Evolutionary conservation across 768 basidiomycete genomes (phyloP).

Genomic region (Russula dissimulans): DNA sequence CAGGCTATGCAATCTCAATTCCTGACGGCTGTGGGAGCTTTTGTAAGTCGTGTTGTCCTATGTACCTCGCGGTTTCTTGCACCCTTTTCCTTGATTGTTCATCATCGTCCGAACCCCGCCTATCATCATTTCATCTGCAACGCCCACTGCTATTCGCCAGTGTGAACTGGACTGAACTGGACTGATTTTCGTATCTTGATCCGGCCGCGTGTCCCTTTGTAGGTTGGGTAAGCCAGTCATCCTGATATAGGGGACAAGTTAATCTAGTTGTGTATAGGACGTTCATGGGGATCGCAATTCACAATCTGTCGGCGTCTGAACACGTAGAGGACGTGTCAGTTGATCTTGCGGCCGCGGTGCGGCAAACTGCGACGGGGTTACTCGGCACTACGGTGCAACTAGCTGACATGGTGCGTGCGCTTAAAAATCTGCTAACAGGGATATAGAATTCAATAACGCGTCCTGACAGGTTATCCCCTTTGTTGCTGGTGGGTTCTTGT

Average conservation of each 20-base stretch:
- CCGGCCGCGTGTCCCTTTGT: neutral
- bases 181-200: neutral
- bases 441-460: constrained; percentile 13
- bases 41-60: constrained; percentile 46
- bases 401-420: constrained; percentile 65
- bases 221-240: constrained; percentile 24
- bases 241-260: neutral
- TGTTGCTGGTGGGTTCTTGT: constrained; percentile 86
- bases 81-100: constrained; percentile 20
- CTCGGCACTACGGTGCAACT: constrained; percentile 74
- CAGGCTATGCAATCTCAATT: constrained; percentile 95
- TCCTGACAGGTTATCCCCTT: constrained; percentile 68
- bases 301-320: constrained; percentile 53
- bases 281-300: constrained; percentile 82
- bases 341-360: constrained; percentile 69
- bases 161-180: neutral
- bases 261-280: constrained; percentile 38
- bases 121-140: constrained; percentile 8
- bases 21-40: constrained; percentile 84
- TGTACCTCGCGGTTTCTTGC: constrained; percentile 8
- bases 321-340: constrained; percentile 32
- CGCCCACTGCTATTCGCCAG: neutral
- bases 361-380: constrained; percentile 66
- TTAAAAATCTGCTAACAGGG: constrained; percentile 11
- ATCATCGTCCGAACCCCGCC: constrained; percentile 15